Evolutionary conservation across 2,329 filamentous ascomycete species (phyloP).

Genomic region (Fusarium scirpi): DNA sequence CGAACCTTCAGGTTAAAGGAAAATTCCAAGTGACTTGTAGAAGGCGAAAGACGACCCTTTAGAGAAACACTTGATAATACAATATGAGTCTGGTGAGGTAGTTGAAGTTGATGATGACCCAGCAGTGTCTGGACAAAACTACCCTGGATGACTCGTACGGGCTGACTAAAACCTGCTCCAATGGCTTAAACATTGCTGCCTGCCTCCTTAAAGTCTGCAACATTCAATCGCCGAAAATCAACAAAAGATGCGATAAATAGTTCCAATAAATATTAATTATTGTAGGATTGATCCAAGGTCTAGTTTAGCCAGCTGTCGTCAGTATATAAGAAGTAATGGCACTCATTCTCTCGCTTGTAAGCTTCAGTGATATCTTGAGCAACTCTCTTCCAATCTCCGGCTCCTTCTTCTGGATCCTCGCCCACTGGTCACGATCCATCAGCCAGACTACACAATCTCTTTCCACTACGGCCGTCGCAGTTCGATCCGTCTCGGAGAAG

Average conservation of each 20-base stretch:
- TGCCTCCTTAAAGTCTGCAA: background rate
- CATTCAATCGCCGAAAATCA: background rate
- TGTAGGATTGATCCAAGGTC: background rate
- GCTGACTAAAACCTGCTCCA: constrained; percentile 32
- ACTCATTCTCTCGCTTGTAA: constrained; percentile 93
- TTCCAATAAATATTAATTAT: constrained; percentile 9
- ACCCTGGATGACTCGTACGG: background rate
- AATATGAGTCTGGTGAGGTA: background rate
- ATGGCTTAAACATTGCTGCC: background rate
- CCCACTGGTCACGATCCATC: constrained; percentile 79
- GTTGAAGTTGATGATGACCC: constrained; percentile 5
- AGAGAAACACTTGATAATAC: background rate
- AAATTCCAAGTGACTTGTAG: background rate
- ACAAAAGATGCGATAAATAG: background rate
- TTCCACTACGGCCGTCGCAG: constrained; percentile 87
- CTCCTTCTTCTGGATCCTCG: constrained; percentile 76
- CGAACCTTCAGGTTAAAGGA: background rate
- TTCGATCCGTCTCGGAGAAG: constrained; percentile 89
- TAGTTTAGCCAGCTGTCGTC: constrained; percentile 59
- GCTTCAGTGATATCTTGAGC: constrained; percentile 86
- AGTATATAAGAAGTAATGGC: constrained; percentile 70
- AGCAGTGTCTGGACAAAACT: background rate
- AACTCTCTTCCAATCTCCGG: constrained; percentile 85
- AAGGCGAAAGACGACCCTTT: background rate
- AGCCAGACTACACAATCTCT: constrained; percentile 85